Percentiles rank a stretch among this genome's conserved stretches.
These are phyloP conservation scores for Didymella pinodella DNA, from an alignment of 2,329 filamentous ascomycete species.

Conservation along the genomic window DNA sequence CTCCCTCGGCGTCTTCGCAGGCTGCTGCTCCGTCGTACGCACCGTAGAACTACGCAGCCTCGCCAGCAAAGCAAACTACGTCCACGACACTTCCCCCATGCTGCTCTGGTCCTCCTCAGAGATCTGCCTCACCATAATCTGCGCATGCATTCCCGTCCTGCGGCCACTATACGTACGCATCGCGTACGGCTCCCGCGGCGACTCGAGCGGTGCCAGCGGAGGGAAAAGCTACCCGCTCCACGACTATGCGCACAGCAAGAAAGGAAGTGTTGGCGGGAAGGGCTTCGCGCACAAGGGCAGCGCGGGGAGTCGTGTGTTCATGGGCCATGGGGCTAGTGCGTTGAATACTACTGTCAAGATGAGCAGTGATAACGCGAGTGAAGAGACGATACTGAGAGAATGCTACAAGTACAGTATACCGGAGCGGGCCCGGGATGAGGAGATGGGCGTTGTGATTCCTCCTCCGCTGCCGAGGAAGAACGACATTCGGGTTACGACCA, in stretches of 20 bases:
- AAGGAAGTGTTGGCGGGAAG: slow-evolving; percentile 20
- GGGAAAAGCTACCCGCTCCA: slow-evolving; percentile 34
- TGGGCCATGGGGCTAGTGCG: slow-evolving; percentile 28
- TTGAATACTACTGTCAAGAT: slow-evolving; percentile 34
- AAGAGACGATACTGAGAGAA: slow-evolving; percentile 39
- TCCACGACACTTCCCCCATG: slow-evolving; percentile 43
- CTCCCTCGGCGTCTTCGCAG: slow-evolving; percentile 44
- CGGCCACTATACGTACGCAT: slow-evolving; percentile 53
- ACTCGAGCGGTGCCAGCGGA: slow-evolving; percentile 24
- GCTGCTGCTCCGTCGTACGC: slow-evolving; percentile 43
- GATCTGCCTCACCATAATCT: slow-evolving; percentile 59
- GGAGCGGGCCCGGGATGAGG: slow-evolving; percentile 1
- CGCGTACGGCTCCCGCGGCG: slow-evolving; percentile 31
- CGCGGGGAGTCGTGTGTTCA: slow-evolving; percentile 28
- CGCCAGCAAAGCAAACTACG: slow-evolving; percentile 41
- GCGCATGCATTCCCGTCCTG: slow-evolving; percentile 60
- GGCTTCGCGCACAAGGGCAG: slow-evolving; percentile 10
- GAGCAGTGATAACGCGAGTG: slow-evolving; percentile 35
- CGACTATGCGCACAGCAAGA: slow-evolving; percentile 28
- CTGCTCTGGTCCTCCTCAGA: slow-evolving; percentile 48
- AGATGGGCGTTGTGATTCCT: background rate
- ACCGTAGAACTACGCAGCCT: slow-evolving; percentile 42
- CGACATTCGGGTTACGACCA: slow-evolving; percentile 20
- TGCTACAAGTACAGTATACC: slow-evolving; percentile 16
- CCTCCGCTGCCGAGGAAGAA: slow-evolving; percentile 1